Base-by-base conservation (phyloP, 805 yeast species). In the Torulaspora gathmanii region DNA sequence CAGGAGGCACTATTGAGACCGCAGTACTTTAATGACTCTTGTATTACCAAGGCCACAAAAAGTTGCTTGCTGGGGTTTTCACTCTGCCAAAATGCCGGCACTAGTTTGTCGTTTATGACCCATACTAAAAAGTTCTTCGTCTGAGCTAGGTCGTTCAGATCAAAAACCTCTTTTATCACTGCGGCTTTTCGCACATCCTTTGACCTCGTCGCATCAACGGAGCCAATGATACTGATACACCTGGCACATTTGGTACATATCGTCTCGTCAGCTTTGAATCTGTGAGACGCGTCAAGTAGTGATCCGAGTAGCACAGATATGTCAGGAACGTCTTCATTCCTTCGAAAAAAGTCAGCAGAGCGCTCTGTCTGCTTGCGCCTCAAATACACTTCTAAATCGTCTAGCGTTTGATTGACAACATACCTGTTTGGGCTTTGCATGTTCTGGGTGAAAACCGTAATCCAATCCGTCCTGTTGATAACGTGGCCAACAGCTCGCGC, bases 1-100 rank as follows among this genome's bases (percentile, higher is more conserved):
- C 71, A 61, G 5, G 63, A 54, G 7, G 58, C 50, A 1, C 68
- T 56, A 40, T 69, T 68, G 17, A 81, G 64, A 2, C 77, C 80
- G 58, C 88, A 72, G 12, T 79, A 74, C 51, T 80, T 80, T 41
- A 93, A 66, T 39, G 83, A 81, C 51, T 88, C 93, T 61, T 93
- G 99, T 78, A 93, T 86, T 0, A 91, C 84, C 63, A 78, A 84
- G 0, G 96, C 96, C 28, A 89, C 73, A 58, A 83, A 86, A 46
- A 86, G 72, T 62, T 93, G 99, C 39, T 80, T 78, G 17, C 79
- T 77, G 0, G 98, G 96, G 58, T 89, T 89, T 27, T 83, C 85
- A 1, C 96, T 83, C 0, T 96, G 89, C 80, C 95, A 83, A 64
- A 89, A 90, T 1, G 88, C 79, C 27, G 86, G 88, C 7, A 90